These are phyloP conservation scores for Polyporus arcularius DNA, from an alignment of 768 basidiomycete species.

Conservation along the genomic window DNA sequence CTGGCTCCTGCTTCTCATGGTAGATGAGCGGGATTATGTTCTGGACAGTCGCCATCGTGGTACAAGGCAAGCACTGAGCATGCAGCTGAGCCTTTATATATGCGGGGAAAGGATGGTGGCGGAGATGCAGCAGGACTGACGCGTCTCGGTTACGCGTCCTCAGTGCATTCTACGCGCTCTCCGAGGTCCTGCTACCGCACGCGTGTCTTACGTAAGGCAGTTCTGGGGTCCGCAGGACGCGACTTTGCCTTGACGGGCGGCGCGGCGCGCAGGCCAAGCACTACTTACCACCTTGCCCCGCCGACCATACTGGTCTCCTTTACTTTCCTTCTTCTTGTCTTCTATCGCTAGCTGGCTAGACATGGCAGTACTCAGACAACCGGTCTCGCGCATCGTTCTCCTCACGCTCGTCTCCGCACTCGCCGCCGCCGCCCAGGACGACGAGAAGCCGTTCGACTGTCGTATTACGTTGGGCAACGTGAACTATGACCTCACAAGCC, in stretches of 20 bases:
- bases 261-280: constrained; percentile 1
- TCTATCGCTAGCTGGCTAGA: constrained; percentile 3
- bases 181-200: constrained; percentile 21
- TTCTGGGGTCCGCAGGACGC: constrained; percentile 16
- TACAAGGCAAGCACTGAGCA: background rate
- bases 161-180: constrained; percentile 7
- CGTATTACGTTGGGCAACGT: constrained; percentile 38
- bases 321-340: background rate
- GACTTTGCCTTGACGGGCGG: background rate
- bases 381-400: constrained; percentile 18
- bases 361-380: constrained; percentile 9
- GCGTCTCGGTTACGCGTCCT: constrained; percentile 29
- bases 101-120: background rate
- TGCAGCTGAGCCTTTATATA: background rate
- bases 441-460: constrained; percentile 56
- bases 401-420: constrained; percentile 21
- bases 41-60: constrained; percentile 61
- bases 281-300: background rate
- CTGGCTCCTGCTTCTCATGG: constrained; percentile 75
- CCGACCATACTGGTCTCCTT: background rate
- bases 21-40: constrained; percentile 60
- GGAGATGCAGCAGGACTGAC: constrained; percentile 20
- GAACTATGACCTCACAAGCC: constrained; percentile 61
- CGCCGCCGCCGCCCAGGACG: constrained; percentile 32
- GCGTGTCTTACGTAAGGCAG: constrained; percentile 29